A percentile compares a stretch with the other conserved stretches of the same genome.
Conservation (phyloP, 2,329 filamentous ascomycete species). For the Coleophoma crateriformis region DNA sequence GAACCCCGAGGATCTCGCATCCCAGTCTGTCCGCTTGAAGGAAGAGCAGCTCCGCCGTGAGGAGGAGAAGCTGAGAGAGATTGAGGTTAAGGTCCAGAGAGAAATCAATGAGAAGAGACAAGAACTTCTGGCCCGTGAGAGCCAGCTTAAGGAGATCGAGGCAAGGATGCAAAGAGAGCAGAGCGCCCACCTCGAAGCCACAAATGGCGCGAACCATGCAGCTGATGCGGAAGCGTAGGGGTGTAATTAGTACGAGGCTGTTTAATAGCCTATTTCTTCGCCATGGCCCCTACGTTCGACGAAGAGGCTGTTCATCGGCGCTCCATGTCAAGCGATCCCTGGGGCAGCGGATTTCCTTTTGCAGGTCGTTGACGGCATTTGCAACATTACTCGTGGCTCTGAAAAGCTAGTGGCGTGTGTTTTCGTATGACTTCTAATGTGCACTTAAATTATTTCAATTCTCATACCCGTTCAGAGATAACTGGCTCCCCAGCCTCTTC, state of each 20-base stretch:
- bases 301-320: no score
- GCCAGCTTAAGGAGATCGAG: constrained; percentile 97
- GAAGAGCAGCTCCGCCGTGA: constrained; percentile 98
- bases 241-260: constrained; percentile 1
- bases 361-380: constrained; percentile 27
- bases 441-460: constrained; percentile 23
- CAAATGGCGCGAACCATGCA: constrained; percentile 15
- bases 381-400: constrained; percentile 24
- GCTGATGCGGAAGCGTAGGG: constrained; percentile 19
- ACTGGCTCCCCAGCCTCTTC: constrained; percentile 5
- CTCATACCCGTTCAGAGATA: constrained; percentile 6
- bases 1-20: constrained; percentile 95
- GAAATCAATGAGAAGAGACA: constrained; percentile 99
- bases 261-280: not conserved
- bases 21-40: constrained; percentile 97
- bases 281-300: no score
- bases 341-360: constrained; percentile 23
- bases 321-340: constrained; percentile 3
- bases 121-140: constrained; percentile 94
- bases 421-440: constrained; percentile 29
- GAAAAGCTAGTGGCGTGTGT: constrained; percentile 27
- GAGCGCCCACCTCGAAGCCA: constrained; percentile 41
- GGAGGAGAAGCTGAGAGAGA: constrained; percentile 99
- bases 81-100: constrained; percentile 98
- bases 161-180: constrained; percentile 91